phyloP scores from a whole-genome alignment of 768 basidiomycete genomes.

The Sutorius australiensis region DNA sequence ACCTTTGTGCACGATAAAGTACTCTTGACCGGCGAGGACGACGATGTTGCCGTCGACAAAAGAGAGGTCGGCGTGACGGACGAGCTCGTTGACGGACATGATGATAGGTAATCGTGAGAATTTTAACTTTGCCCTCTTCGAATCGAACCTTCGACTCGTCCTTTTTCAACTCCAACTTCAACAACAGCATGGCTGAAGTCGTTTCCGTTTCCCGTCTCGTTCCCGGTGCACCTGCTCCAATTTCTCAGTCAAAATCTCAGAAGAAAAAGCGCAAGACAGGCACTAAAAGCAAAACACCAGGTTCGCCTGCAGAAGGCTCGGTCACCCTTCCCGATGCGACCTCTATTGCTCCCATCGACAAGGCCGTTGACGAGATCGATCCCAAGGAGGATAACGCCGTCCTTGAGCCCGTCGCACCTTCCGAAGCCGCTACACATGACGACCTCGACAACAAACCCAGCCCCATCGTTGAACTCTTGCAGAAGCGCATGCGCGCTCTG shows the following conservation, averaged over 20 bases:
- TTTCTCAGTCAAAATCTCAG: constrained; percentile 55
- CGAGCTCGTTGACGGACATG: constrained; percentile 25
- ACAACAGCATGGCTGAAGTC: constrained; percentile 34
- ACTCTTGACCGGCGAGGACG: constrained; percentile 50
- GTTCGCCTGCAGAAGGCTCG: constrained; percentile 41
- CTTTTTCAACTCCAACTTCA: background rate
- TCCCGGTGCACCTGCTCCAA: constrained; percentile 72
- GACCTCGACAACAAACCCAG: constrained; percentile 50
- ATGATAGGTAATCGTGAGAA: constrained; percentile 17
- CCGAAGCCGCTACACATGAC: constrained; percentile 41
- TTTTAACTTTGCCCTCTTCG: constrained; percentile 1
- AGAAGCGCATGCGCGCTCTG: constrained; percentile 72
- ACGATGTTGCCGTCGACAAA: constrained; percentile 72
- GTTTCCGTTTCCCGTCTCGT: constrained; percentile 49
- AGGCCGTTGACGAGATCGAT: constrained; percentile 46
- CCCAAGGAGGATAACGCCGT: constrained; percentile 44
- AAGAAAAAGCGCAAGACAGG: constrained; percentile 69
- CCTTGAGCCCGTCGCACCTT: constrained; percentile 42
- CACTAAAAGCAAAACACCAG: constrained; percentile 41
- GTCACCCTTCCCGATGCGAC: constrained; percentile 42
- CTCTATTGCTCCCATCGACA: constrained; percentile 46
- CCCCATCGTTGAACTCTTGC: constrained; percentile 73
- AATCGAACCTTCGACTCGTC: background rate
- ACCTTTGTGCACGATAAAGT: constrained; percentile 69
- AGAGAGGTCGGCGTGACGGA: constrained; percentile 50